Evolutionary conservation across 73 alveolate genomes (phyloP).

Genomic region (Tetrahymena borealis): DNA sequence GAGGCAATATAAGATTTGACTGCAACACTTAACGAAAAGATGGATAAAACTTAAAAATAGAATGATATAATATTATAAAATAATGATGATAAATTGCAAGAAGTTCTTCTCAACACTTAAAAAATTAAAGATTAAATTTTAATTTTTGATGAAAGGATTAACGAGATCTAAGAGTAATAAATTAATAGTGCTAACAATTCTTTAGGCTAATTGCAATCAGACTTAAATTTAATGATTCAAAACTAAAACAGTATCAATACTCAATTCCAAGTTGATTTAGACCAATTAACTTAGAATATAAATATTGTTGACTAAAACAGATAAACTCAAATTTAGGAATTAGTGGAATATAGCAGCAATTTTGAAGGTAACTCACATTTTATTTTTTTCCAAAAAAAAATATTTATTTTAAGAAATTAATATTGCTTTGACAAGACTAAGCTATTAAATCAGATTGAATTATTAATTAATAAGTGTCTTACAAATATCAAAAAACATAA

Average conservation of each 20-base stretch:
- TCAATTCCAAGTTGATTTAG: not conserved
- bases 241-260: not conserved
- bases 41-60: not conserved
- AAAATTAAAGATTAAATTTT: not conserved
- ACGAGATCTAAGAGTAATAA: not conserved
- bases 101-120: not conserved
- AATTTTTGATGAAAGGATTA: not conserved
- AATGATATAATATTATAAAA: not conserved
- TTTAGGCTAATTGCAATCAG: not conserved
- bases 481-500: too few species aligned
- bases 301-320: not conserved
- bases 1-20: constrained; percentile 21
- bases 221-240: not conserved
- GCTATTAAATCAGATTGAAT: too few species aligned
- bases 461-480: too few species aligned
- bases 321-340: not conserved
- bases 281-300: not conserved
- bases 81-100: not conserved
- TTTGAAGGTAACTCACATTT: not conserved
- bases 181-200: not conserved
- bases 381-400: not conserved
- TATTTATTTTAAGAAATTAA: too few species aligned
- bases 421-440: too few species aligned
- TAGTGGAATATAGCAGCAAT: not conserved
- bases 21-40: not conserved